Evolutionary conservation across 495 filamentous ascomycete species (phyloP).

Genomic region (Penicillium soppii): DNA sequence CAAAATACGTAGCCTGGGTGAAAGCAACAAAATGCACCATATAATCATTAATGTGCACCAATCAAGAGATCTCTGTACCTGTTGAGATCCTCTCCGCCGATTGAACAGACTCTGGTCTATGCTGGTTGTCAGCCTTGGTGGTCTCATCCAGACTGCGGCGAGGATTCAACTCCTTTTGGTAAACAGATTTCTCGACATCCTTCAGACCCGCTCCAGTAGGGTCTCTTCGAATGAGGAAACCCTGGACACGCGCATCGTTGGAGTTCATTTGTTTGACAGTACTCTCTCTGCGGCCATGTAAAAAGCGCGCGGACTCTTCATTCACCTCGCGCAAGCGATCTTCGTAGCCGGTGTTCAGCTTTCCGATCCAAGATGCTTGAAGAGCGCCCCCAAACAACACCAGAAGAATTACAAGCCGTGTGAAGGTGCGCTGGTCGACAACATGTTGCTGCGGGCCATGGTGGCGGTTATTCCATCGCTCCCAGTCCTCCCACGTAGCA

Average conservation of each 20-base stretch:
- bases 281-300: constrained; percentile 56
- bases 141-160: constrained; percentile 6
- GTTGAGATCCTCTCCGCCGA: background rate
- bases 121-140: background rate
- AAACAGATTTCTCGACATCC: constrained; percentile 39
- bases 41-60: background rate
- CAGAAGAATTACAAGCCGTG: constrained; percentile 63
- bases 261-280: constrained; percentile 45
- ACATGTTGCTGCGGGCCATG: constrained; percentile 61
- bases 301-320: constrained; percentile 57
- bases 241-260: constrained; percentile 63
- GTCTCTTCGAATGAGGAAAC: constrained; percentile 71
- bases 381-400: constrained; percentile 63
- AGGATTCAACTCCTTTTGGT: constrained; percentile 33
- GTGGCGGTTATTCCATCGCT: constrained; percentile 71
- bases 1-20: too few species aligned
- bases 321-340: constrained; percentile 63
- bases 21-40: background rate
- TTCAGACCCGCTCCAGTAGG: constrained; percentile 47
- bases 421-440: constrained; percentile 72
- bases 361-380: constrained; percentile 66
- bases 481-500: constrained; percentile 99
- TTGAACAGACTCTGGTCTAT: constrained; percentile 1
- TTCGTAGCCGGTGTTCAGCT: constrained; percentile 53
- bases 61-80: background rate